Evolutionary conservation across 2,329 filamentous ascomycete genomes (phyloP).

Genomic region (Trichoderma endophyticum): DNA sequence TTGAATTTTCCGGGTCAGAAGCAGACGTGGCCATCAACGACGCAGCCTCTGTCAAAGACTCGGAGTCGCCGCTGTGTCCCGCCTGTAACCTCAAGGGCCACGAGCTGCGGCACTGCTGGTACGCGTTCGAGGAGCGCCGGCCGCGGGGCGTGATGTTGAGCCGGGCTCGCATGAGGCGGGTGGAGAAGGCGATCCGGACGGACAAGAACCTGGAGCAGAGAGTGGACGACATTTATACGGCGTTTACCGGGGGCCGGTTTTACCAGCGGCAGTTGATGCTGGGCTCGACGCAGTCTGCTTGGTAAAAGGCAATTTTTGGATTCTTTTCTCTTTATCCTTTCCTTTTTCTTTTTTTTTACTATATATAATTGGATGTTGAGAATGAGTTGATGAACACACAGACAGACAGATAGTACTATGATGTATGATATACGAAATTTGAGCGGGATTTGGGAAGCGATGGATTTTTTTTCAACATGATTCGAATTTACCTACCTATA

Average conservation of each 20-base stretch:
- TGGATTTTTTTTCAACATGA: not conserved
- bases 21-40: slow-evolving; percentile 1
- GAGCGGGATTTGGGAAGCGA: not conserved
- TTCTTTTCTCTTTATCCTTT: not conserved
- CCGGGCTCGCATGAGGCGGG: not conserved
- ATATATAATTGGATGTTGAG: not conserved
- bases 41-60: not conserved
- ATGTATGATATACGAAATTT: slow-evolving; percentile 1
- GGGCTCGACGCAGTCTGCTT: slow-evolving; percentile 7
- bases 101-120: slow-evolving; percentile 17
- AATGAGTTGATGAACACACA: not conserved
- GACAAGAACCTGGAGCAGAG: slow-evolving; percentile 13
- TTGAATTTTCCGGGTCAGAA: not conserved
- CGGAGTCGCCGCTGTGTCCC: slow-evolving; percentile 7
- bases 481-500: not conserved
- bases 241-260: slow-evolving; percentile 11
- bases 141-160: slow-evolving; percentile 11
- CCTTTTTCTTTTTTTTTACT: not conserved
- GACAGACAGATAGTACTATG: not conserved
- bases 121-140: slow-evolving; percentile 10
- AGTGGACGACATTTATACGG: slow-evolving; percentile 11
- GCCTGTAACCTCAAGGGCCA: slow-evolving; percentile 14
- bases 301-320: not conserved
- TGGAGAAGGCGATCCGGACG: slow-evolving; percentile 2
- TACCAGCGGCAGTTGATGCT: slow-evolving; percentile 17